Conservation (phyloP, 176 grass and related monocot genomes). For the Cenchrus purpureus region DNA sequence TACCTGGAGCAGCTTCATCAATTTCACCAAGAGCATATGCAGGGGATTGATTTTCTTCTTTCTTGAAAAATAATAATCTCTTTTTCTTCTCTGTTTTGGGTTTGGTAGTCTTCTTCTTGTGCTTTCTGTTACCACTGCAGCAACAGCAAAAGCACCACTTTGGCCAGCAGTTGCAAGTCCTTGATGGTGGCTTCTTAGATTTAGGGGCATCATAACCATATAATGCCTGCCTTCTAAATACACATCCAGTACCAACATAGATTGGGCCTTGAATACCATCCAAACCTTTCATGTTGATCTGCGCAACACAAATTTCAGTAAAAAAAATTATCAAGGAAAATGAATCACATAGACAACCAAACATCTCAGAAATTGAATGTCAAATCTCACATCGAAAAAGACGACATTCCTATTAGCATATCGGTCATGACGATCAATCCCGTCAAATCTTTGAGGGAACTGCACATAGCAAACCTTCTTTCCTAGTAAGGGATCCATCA, state of each 20-base stretch:
- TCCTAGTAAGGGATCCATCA: conserved; percentile 93
- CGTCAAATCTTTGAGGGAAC: conserved; percentile 94
- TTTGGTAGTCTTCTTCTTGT: conserved; percentile 74
- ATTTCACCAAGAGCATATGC: conserved; percentile 72
- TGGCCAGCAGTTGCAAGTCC: conserved; percentile 93
- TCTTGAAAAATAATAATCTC: conserved; percentile 53
- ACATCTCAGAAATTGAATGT: neutral
- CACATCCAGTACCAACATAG: conserved; percentile 92
- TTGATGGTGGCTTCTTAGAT: conserved; percentile 81
- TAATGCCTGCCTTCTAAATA: conserved; percentile 80
- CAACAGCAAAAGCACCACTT: conserved; percentile 78
- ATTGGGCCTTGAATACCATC: conserved; percentile 98
- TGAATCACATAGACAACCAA: neutral
- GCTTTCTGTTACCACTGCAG: conserved; percentile 56
- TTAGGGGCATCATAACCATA: conserved; percentile 95
- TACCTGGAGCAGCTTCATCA: conserved; percentile 64
- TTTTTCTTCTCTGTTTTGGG: conserved; percentile 68
- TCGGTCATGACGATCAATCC: conserved; percentile 89
- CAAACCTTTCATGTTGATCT: conserved; percentile 99
- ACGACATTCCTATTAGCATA: conserved; percentile 90
- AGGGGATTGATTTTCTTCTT: conserved; percentile 60
- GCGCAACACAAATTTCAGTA: conserved; percentile 6
- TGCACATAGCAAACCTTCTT: conserved; percentile 92
- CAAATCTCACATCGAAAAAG: conserved; percentile 86
- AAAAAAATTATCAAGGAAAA: conserved; percentile 1